Evolutionary conservation across 2,329 filamentous ascomycete species (phyloP), one percentile per base, ranked within the genome.

Genomic region (Zymoseptoria brevis): DNA sequence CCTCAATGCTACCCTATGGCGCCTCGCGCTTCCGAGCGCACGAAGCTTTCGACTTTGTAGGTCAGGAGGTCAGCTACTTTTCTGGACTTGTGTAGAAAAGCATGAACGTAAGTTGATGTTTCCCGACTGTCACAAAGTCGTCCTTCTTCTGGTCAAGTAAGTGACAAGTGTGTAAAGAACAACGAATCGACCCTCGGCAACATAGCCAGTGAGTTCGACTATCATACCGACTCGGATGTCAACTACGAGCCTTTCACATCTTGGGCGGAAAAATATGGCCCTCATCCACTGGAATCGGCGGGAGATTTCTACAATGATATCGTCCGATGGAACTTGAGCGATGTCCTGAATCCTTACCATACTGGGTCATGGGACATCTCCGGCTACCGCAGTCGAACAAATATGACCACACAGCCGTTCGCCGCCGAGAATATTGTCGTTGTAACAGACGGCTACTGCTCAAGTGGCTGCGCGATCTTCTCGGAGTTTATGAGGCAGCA

Each of bases 291-390:
- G 26, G 63, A 68, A 50, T 69, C 71, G 2, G 71, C 80, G 48
- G 75, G 77, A 51, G 83, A 84, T 57, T 76, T 78, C 54, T 87
- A 81, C 75, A 84, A 82, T 62, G 79, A 62, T 72, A 80, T 80
- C 71, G 80, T 76, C 76, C 79, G 81, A 71, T 85, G 77, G 76
- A 71, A 80, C 48, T 67, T 71, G 11, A 75, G 73, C 57, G 78
- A 79, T 59, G 75, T 78, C 29, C 76, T 69, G 21, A 74, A 65
- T 50, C 71, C 56, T 62, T 68, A 57, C 64, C 76, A 71, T 57
- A 66, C 64, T 51, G 68, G 70, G 2, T 72, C 73, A 5, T 72
- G 75, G 55, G 63, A 68, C 59, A 60, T 83, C 55, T 78, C 76
- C 2, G 81, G 81, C 53, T 82, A 82, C 66, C 72, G 77, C 54